A percentile compares a stretch with the other conserved stretches of the same genome.
Evolutionary conservation across 2,329 filamentous ascomycete genomes (phyloP).

Genomic region (Alternaria ethzedia): DNA sequence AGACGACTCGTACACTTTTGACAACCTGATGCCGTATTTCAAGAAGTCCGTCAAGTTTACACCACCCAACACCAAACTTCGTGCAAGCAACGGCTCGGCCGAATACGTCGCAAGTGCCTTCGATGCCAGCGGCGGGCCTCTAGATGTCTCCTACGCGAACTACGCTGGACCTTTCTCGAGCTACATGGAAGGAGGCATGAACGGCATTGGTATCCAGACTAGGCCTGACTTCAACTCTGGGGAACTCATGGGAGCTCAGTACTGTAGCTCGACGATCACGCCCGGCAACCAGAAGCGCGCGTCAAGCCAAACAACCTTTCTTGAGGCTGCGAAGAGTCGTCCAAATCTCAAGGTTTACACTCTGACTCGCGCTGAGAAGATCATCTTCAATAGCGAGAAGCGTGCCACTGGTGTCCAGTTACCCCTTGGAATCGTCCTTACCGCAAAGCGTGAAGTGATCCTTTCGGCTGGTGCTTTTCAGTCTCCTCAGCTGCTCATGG

Average conservation of each 20-base stretch:
- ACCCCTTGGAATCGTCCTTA: constrained; percentile 17
- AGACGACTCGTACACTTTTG: constrained; percentile 39
- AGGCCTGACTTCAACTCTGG: constrained; percentile 26
- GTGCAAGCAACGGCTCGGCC: constrained; percentile 19
- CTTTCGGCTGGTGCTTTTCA: constrained; percentile 54
- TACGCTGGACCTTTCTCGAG: constrained; percentile 23
- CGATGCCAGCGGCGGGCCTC: constrained; percentile 12
- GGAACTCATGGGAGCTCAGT: constrained; percentile 20
- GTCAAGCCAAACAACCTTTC: constrained; percentile 12
- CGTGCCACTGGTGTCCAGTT: constrained; percentile 31
- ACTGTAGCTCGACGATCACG: constrained; percentile 35
- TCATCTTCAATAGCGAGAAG: constrained; percentile 42
- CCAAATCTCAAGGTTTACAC: constrained; percentile 35
- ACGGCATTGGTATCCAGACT: constrained; percentile 19
- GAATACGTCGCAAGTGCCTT: constrained; percentile 19
- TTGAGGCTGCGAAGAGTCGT: constrained; percentile 1
- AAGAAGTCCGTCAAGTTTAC: constrained; percentile 40
- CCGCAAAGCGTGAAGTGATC: constrained; percentile 52
- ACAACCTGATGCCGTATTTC: constrained; percentile 36
- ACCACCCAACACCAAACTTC: constrained; percentile 21
- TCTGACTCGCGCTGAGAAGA: constrained; percentile 40
- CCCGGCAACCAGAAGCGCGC: constrained; percentile 15
- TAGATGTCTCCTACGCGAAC: constrained; percentile 27
- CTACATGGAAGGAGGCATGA: constrained; percentile 21
- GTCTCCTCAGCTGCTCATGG: constrained; percentile 50